A percentile compares a stretch with the other conserved stretches of the same genome.
phyloP scores from a whole-genome alignment of 2,329 filamentous ascomycete species.

The Corynespora cassiicola region DNA sequence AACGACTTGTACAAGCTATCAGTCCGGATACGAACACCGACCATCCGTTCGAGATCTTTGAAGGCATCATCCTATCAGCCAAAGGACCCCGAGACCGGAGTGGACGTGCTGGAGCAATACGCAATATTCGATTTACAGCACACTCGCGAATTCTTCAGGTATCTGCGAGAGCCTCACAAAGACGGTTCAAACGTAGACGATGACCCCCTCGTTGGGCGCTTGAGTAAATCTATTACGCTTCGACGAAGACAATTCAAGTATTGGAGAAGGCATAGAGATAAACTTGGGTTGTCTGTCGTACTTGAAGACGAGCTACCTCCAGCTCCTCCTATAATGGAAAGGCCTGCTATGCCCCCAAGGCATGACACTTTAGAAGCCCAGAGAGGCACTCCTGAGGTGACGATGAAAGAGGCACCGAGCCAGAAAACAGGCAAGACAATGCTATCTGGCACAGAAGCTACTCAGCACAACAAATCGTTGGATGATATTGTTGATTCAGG shows the following conservation, averaged over 20 bases:
- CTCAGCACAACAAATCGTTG: constrained; percentile 43
- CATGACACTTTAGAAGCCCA: constrained; percentile 22
- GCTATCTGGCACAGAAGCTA: constrained; percentile 46
- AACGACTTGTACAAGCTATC: constrained; percentile 47
- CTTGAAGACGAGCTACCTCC: constrained; percentile 21
- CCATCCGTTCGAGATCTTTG: constrained; percentile 39
- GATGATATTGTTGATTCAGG: constrained; percentile 44
- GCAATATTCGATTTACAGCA: constrained; percentile 36
- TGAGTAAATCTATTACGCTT: constrained; percentile 39
- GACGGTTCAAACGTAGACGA: too few relatives aligned
- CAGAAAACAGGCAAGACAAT: constrained; percentile 41
- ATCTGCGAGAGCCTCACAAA: constrained; percentile 24
- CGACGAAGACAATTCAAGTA: constrained; percentile 47
- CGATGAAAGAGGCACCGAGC: constrained; percentile 28
- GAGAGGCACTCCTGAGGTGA: constrained; percentile 8
- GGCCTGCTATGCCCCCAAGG: constrained; percentile 11
- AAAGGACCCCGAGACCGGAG: constrained; percentile 43
- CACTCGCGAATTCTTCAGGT: constrained; percentile 33
- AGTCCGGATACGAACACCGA: constrained; percentile 44
- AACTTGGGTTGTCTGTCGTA: constrained; percentile 30
- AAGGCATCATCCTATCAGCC: constrained; percentile 42
- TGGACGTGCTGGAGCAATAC: constrained; percentile 41
- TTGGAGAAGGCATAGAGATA: constrained; percentile 41
- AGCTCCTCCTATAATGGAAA: constrained; percentile 5
- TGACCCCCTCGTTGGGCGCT: constrained; percentile 29